Conservation (phyloP, 2,329 filamentous ascomycete species). For the Fusarium concolor region DNA sequence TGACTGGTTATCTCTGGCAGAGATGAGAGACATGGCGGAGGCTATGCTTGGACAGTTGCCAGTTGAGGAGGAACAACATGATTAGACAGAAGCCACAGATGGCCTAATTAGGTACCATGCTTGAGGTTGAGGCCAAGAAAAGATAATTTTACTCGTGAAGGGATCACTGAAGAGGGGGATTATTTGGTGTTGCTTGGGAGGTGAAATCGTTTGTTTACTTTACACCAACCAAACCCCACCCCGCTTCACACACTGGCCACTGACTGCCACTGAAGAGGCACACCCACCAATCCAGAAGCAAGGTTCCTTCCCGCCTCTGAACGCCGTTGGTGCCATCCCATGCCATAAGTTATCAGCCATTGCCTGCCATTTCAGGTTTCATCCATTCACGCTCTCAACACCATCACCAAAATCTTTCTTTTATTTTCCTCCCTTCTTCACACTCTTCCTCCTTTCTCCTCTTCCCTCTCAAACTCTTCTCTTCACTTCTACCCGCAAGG, state of each 20-base stretch:
- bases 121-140: background rate
- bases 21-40: slow-evolving; percentile 28
- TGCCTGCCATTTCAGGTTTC: slow-evolving; percentile 15
- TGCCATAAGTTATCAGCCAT: background rate
- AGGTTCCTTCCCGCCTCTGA: slow-evolving; percentile 13
- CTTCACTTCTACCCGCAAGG: slow-evolving; percentile 16
- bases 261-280: background rate
- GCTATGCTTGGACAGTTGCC: slow-evolving; percentile 6
- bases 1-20: background rate
- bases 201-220: slow-evolving; percentile 44
- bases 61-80: slow-evolving; percentile 9
- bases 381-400: slow-evolving; percentile 28
- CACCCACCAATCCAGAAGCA: slow-evolving; percentile 6
- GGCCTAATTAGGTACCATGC: slow-evolving; percentile 12
- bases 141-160: background rate
- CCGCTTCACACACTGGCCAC: slow-evolving; percentile 8
- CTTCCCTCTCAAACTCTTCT: background rate
- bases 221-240: slow-evolving; percentile 6
- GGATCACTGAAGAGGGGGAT: background rate
- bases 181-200: slow-evolving; percentile 22
- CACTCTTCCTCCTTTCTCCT: background rate
- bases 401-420: slow-evolving; percentile 32
- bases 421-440: slow-evolving; percentile 16
- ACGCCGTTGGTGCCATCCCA: slow-evolving; percentile 20
- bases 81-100: background rate